Conservation (phyloP, 257 asterid species). For the Solanum habrochaites region DNA sequence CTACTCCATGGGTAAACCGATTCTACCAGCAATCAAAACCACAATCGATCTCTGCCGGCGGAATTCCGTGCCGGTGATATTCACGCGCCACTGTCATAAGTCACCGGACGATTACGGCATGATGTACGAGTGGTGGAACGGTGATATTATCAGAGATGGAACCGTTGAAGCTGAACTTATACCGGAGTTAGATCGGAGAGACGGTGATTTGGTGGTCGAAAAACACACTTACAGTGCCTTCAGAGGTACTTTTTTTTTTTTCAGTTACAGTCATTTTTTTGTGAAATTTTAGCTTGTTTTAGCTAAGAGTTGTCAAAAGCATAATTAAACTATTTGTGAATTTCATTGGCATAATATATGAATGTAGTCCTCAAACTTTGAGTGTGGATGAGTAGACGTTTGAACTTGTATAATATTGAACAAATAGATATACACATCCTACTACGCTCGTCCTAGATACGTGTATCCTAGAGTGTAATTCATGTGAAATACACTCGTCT, state of each 20-base stretch:
- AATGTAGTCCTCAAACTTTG: too few relatives aligned
- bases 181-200: slow-evolving; percentile 22
- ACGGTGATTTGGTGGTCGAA: slow-evolving; percentile 32
- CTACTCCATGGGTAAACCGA: slow-evolving; percentile 39
- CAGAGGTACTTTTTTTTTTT: slow-evolving; percentile 17
- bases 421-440: too few relatives aligned
- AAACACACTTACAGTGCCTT: slow-evolving; percentile 69
- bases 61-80: slow-evolving; percentile 44
- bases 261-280: background rate
- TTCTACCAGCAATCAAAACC: slow-evolving; percentile 32
- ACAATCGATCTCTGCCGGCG: slow-evolving; percentile 52
- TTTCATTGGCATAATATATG: background rate
- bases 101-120: slow-evolving; percentile 43
- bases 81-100: slow-evolving; percentile 73
- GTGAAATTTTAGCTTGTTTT: too few relatives aligned
- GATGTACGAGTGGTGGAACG: slow-evolving; percentile 69
- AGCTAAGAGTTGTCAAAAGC: background rate
- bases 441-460: background rate
- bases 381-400: accelerated
- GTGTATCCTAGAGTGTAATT: background rate
- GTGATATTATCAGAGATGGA: slow-evolving; percentile 57
- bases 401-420: too few relatives aligned
- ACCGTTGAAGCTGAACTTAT: slow-evolving; percentile 44
- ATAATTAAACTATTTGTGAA: background rate
- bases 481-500: background rate